Conservation (phyloP, 306 rosid species). For the Glycyrrhiza uralensis region DNA sequence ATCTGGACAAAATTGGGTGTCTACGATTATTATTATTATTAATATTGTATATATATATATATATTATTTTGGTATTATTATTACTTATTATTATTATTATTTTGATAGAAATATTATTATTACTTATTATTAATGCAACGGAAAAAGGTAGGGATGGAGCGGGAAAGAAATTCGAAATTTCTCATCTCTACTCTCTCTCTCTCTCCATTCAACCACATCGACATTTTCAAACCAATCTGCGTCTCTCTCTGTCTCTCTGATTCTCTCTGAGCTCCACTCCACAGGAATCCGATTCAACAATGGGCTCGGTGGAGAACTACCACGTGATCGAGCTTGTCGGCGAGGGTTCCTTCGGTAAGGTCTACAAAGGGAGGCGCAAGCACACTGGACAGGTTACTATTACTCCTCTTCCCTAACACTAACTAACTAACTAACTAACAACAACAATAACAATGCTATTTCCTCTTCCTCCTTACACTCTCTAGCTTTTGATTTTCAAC, state of each 20-base stretch:
- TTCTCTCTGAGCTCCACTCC: background rate
- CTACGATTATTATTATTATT: too few relatives aligned
- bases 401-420: background rate
- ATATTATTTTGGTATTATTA: too few relatives aligned
- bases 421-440: too few relatives aligned
- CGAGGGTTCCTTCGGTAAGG: constrained; percentile 99
- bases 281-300: constrained; percentile 21
- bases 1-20: too few relatives aligned
- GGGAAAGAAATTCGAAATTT: constrained; percentile 35
- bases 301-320: constrained; percentile 85
- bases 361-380: constrained; percentile 89
- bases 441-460: background rate
- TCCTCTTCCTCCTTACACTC: background rate
- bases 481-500: background rate
- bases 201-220: background rate
- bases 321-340: constrained; percentile 97
- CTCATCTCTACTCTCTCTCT: background rate
- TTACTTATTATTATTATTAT: too few relatives aligned
- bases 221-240: constrained; percentile 18
- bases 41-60: too few relatives aligned
- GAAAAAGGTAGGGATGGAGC: constrained; percentile 14
- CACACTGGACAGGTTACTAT: constrained; percentile 83
- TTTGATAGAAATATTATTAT: too few relatives aligned
- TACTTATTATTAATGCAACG: too few relatives aligned
- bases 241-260: background rate